These are phyloP conservation scores for Penicillium sp. DNA, from an alignment of 2,329 filamentous ascomycete species.

Conservation along the genomic window DNA sequence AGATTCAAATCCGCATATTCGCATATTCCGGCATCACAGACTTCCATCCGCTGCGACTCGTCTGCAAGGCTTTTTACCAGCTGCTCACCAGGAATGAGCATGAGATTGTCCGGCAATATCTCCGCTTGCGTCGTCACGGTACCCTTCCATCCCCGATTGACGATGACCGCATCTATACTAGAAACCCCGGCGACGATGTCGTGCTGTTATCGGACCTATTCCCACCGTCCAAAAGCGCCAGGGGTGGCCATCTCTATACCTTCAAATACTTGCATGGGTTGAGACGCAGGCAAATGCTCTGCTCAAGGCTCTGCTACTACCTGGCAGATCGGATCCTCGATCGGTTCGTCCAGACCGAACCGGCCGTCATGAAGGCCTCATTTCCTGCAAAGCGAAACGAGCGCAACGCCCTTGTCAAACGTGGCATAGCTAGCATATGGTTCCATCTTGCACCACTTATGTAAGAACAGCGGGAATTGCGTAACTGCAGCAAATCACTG, in stretches of 20 bases:
- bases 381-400: constrained; percentile 28
- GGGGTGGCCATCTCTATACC: constrained; percentile 33
- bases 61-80: constrained; percentile 33
- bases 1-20: constrained; percentile 37
- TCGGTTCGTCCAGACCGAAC: constrained; percentile 29
- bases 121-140: constrained; percentile 36
- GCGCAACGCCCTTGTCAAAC: constrained; percentile 28
- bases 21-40: constrained; percentile 33
- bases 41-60: constrained; percentile 31
- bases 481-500: not conserved
- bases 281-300: constrained; percentile 32
- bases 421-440: constrained; percentile 28
- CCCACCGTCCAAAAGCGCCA: constrained; percentile 30
- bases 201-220: constrained; percentile 39
- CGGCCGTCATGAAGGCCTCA: constrained; percentile 24
- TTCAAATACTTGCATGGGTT: constrained; percentile 35
- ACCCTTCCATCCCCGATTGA: constrained; percentile 36
- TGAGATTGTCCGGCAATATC: constrained; percentile 35
- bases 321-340: constrained; percentile 37
- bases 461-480: constrained; percentile 19
- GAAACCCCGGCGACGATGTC: constrained; percentile 37
- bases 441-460: constrained; percentile 37
- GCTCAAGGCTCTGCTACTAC: constrained; percentile 34
- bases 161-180: constrained; percentile 30
- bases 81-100: constrained; percentile 34